Base-by-base conservation (phyloP, 805 yeast genomes). In the Candida odintsovae region DNA sequence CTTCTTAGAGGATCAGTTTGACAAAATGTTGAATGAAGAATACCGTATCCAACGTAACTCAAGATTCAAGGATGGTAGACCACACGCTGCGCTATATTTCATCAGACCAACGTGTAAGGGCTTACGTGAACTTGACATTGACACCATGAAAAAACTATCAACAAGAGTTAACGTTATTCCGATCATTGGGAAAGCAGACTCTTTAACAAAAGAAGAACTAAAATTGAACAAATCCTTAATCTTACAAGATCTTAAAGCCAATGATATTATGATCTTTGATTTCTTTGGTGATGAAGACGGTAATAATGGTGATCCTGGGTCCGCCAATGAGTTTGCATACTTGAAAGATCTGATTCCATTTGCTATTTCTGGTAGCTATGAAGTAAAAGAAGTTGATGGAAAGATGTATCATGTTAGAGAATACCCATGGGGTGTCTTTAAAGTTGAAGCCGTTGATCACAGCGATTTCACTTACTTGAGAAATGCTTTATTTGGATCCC, bases 161-260 rank as follows among this genome's bases (percentile, higher is more conserved):
- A 72, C 77, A 21, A 78, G 82, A 53, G 95, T 86, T 19, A 90
- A 90, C 66, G 75, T 92, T 22, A 78, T 90, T 39, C 96, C 97
- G 2, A 81, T 90, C 22, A 77, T 90, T 48, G 78, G 86, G 33
- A 84, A 86, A 58, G 82, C 95, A 3, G 97, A 90, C 63, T 73
- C 88, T 2, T 71, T 88, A 54, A 87, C 95, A 0, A 73, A 72
- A 20, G 62, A 74, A 2, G 97, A 90, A 64, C 66, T 82, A 46
- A 60, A 63, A 15, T 63, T 64, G 25, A 74, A 76, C 63, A 85
- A 85, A 62, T 64, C 69, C 45, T 67, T 73, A 45, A 71, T 86
- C 48, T 71, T 70, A 63, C 69, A 67, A 42, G 90, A 83, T 54
- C 73, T 86, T 43, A 73, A 69, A 46, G 67, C 72, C 44, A 73